Evolutionary conservation across 1,284 basidiomycete genomes (phyloP).

Genomic region (Sporisorium scitamineum): DNA sequence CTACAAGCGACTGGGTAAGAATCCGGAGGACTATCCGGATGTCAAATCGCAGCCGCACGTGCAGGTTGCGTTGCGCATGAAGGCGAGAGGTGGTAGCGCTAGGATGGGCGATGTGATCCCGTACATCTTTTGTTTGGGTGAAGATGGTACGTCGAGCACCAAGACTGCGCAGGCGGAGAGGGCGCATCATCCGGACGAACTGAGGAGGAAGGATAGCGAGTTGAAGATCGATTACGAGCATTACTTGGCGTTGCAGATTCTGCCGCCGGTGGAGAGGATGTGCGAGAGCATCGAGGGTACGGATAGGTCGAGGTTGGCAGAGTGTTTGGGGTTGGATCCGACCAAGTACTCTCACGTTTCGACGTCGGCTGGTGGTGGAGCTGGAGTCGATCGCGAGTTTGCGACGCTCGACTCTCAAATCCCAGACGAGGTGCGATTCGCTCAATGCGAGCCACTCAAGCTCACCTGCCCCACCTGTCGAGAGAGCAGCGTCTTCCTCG

Average conservation of each 20-base stretch:
- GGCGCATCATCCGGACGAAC: slow-evolving; percentile 93
- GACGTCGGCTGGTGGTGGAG: neutral
- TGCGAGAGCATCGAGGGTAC: slow-evolving; percentile 98
- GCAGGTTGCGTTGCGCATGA: slow-evolving; percentile 93
- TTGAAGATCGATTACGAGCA: slow-evolving; percentile 76
- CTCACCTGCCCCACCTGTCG: slow-evolving; percentile 59
- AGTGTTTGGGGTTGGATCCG: slow-evolving; percentile 93
- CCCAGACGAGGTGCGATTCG: slow-evolving; percentile 84
- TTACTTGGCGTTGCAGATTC: slow-evolving; percentile 89
- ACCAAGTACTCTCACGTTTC: slow-evolving; percentile 74
- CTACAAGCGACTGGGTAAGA: slow-evolving; percentile 70
- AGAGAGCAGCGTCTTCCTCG: slow-evolving; percentile 33
- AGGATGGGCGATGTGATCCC: slow-evolving; percentile 92
- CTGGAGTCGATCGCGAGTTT: slow-evolving; percentile 74
- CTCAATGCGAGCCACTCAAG: slow-evolving; percentile 51
- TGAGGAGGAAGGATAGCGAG: slow-evolving; percentile 73
- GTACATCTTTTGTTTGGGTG: slow-evolving; percentile 89
- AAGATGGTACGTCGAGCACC: slow-evolving; percentile 77
- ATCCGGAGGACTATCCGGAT: slow-evolving; percentile 84
- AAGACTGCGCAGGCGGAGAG: slow-evolving; percentile 88
- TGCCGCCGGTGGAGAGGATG: slow-evolving; percentile 93
- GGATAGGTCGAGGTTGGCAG: slow-evolving; percentile 87
- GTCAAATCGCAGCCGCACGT: slow-evolving; percentile 95
- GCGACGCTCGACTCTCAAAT: slow-evolving; percentile 88
- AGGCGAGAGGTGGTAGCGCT: slow-evolving; percentile 82